These are phyloP conservation scores for Eucalyptus marginata DNA, from an alignment of 345 rosid genomes.

Conservation along the genomic window DNA sequence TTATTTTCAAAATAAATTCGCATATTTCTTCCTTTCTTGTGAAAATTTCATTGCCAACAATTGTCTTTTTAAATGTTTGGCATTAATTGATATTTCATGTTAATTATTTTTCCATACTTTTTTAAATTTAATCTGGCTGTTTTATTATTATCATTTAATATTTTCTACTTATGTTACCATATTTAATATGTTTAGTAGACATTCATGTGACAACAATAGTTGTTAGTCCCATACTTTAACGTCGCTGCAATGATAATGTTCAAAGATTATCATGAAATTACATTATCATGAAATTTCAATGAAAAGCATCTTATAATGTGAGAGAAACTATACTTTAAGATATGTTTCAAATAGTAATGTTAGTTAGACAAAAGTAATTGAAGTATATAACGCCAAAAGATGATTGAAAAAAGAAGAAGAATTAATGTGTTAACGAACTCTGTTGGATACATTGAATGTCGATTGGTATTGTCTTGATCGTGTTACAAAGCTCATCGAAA, in stretches of 20 bases:
- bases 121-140: background rate
- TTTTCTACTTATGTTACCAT: too few species aligned
- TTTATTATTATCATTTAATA: too few species aligned
- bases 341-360: background rate
- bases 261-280: too few species aligned
- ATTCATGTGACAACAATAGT: background rate
- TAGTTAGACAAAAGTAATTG: background rate
- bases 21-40: background rate
- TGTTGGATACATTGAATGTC: rapidly evolving
- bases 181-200: too few species aligned
- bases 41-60: background rate
- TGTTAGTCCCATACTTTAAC: background rate
- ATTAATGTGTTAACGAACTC: background rate
- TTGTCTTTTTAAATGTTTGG: too few species aligned
- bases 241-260: background rate
- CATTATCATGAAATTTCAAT: background rate
- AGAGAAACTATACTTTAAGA: background rate
- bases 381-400: background rate
- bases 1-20: too few species aligned
- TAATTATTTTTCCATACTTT: background rate
- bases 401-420: background rate
- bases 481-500: background rate
- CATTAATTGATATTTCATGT: background rate
- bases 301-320: background rate
- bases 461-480: background rate